Conservation (phyloP, 1,284 basidiomycete genomes). For the Stereum hirsutum region DNA sequence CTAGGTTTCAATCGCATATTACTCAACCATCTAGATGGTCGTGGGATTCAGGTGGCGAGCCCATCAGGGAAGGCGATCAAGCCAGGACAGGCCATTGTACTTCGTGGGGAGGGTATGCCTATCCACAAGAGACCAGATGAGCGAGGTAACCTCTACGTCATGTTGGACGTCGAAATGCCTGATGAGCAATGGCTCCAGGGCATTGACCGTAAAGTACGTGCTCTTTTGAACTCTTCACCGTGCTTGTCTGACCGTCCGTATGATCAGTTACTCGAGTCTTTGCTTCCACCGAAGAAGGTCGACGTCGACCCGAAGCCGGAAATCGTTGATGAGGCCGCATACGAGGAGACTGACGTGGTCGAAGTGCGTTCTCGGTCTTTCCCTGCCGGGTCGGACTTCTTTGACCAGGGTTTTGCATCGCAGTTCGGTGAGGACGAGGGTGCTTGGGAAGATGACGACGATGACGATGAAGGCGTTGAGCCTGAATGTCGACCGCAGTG, state of each 20-base stretch:
- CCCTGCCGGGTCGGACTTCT: slow-evolving; percentile 55
- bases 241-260: neutral
- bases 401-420: slow-evolving; percentile 62
- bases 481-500: slow-evolving; percentile 64
- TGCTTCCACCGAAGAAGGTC: slow-evolving; percentile 70
- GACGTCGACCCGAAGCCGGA: slow-evolving; percentile 65
- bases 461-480: slow-evolving; percentile 47
- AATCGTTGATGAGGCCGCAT: slow-evolving; percentile 62
- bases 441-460: slow-evolving; percentile 29
- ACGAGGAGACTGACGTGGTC: slow-evolving; percentile 67
- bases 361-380: slow-evolving; percentile 74
- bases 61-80: slow-evolving; percentile 72
- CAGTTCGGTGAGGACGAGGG: slow-evolving; percentile 63
- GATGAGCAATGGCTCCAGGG: slow-evolving; percentile 55
- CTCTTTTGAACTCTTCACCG: neutral
- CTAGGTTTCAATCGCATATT: slow-evolving; percentile 85
- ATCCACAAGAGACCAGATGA: slow-evolving; percentile 53
- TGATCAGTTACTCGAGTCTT: slow-evolving; percentile 43
- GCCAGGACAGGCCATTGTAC: slow-evolving; percentile 61
- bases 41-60: slow-evolving; percentile 70
- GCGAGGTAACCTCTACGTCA: slow-evolving; percentile 77
- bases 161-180: slow-evolving; percentile 84
- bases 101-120: slow-evolving; percentile 86
- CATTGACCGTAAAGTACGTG: slow-evolving; percentile 44
- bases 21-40: slow-evolving; percentile 84